A percentile compares a stretch with the other conserved stretches of the same genome.
Evolutionary conservation across 345 rosid genomes (phyloP).

Genomic region (Moricandia arvensis): DNA sequence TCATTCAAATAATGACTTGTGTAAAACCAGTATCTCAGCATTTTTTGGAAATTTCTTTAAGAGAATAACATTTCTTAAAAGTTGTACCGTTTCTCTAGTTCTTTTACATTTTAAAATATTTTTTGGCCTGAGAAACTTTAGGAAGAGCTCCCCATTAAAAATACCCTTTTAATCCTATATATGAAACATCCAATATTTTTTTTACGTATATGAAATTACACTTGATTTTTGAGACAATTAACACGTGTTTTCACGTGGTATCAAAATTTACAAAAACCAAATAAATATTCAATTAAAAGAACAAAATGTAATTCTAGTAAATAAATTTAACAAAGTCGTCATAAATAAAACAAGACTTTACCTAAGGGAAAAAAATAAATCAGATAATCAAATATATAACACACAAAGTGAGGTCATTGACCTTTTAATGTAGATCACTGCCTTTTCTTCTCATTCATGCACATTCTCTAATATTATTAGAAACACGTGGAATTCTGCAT

Average conservation of each 20-base stretch:
- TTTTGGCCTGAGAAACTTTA: too few relatives aligned
- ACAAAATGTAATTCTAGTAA: neutral
- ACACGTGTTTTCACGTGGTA: neutral
- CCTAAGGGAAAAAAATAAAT: neutral
- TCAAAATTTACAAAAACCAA: neutral
- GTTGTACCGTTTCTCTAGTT: too few relatives aligned
- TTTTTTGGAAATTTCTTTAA: too few relatives aligned
- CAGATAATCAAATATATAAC: constrained; percentile 10
- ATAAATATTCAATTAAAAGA: neutral
- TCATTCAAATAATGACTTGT: too few relatives aligned
- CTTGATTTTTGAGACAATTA: neutral
- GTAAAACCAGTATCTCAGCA: too few relatives aligned
- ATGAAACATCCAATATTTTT: too few relatives aligned
- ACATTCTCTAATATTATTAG: constrained; percentile 12
- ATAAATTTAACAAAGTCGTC: neutral
- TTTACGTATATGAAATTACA: neutral
- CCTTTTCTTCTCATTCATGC: constrained; percentile 19
- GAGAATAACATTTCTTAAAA: too few relatives aligned
- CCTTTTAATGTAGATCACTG: constrained; percentile 15
- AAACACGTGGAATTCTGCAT: constrained; percentile 15
- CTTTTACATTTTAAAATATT: too few relatives aligned
- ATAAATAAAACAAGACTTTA: neutral
- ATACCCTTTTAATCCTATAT: neutral
- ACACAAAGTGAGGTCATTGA: constrained; percentile 20
- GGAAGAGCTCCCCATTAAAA: too few relatives aligned